Percentiles rank a stretch among this genome's conserved stretches.
Conservation (phyloP, 2,329 filamentous ascomycete genomes). For the Microsporum canis region DNA sequence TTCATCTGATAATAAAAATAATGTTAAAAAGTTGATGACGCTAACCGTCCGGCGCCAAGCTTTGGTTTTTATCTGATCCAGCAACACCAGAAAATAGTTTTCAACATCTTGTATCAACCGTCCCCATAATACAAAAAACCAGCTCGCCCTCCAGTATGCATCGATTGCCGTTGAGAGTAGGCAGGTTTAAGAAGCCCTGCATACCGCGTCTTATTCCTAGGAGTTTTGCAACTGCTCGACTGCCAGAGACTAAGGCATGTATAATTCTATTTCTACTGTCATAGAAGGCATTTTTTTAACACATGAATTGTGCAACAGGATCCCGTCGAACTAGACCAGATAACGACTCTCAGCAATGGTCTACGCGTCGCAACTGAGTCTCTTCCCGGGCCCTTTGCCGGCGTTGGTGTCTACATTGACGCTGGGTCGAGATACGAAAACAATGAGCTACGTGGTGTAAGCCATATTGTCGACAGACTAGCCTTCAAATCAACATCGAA, state of each 20-base stretch:
- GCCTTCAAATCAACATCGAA: constrained; percentile 80
- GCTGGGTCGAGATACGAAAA: constrained; percentile 92
- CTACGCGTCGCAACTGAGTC: constrained; percentile 90
- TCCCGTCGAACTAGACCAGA: constrained; percentile 71
- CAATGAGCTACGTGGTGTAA: constrained; percentile 70
- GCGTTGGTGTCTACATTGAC: constrained; percentile 90
- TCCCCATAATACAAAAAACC: background rate
- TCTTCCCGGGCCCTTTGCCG: constrained; percentile 85
- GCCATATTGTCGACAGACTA: constrained; percentile 89
- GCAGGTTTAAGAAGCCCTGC: constrained; percentile 30
- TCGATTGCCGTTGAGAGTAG: constrained; percentile 31
- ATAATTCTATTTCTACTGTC: background rate
- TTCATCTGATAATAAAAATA: background rate
- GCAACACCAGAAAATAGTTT: background rate
- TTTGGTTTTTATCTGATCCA: background rate
- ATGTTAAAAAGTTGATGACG: background rate
- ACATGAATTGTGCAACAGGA: constrained; percentile 43
- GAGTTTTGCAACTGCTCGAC: constrained; percentile 27
- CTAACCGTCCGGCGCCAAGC: background rate
- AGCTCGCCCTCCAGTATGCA: constrained; percentile 22
- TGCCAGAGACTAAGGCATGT: constrained; percentile 26
- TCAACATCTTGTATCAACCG: background rate
- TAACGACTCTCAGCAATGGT: constrained; percentile 85
- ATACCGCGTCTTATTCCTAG: constrained; percentile 26
- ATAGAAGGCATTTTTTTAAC: background rate